Base-by-base conservation (phyloP, 345 rosid genomes). In the Eucalyptus rudis region DNA sequence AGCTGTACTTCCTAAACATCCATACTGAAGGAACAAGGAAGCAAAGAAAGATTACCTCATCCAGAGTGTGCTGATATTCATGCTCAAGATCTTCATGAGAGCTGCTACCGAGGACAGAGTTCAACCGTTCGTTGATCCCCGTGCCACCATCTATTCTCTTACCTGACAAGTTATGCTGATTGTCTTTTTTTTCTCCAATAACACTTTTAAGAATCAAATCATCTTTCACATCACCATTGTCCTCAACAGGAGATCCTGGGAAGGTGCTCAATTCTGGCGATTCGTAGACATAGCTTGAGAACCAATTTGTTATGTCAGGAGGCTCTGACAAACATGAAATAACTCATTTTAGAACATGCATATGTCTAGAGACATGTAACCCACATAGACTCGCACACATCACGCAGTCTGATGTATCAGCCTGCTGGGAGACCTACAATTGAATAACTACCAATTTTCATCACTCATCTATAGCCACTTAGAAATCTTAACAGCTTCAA, bases 241-340 rank as follows among this genome's bases (percentile, higher is more conserved):
- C 95, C 58, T 88, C 76, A 51, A 47, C 54, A 83, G 86, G 71
- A 33, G 87, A 91, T 54, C 89, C 91, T 89, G 49, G 47, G 87
- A 91, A 86, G 6, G 94, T 90, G 90, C 92, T 94, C 79, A 94
- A 87, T 79, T 90, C 79, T 31, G 94, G 95, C 14, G 98, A 95
- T 51, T 96, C 95, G 87, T 93, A 94, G 49, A 84, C 93, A 90
- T 94, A 96, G 90, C 96, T 95, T 6, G 98, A 92, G 90, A 91
- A 93, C 97, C 95, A 95, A 71, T 96, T 93, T 49, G 90, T 88
- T n/a, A 95, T 43, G 71, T 93, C 91, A 84, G 96, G 93, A 91
- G 95, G 96, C 89, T 93, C 97, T 96, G 94, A 88, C 68, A 88
- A 8, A 87, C 40, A 29, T 29, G 43, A 56, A 16, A 33, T 14